Conservation (phyloP, 179 eudicot species). For the Kewa caespitosa region DNA sequence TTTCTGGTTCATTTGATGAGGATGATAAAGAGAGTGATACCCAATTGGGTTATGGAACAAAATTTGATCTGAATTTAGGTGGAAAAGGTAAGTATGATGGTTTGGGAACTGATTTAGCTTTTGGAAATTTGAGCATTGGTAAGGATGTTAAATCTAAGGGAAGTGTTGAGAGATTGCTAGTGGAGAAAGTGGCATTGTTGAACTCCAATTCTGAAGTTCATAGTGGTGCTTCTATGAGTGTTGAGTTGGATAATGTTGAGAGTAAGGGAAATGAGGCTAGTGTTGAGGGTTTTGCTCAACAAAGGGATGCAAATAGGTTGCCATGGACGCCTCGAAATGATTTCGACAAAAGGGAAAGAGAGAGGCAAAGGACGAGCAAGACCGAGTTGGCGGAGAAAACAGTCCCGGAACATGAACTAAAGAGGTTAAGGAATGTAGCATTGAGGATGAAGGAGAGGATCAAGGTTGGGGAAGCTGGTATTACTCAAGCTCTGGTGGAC, state of each 20-base stretch:
- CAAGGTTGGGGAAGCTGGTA: conserved; percentile 76
- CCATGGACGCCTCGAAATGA: conserved; percentile 55
- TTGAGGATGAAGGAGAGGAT: conserved; percentile 88
- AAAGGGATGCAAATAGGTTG: conserved; percentile 28
- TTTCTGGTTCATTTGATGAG: conserved; percentile 16
- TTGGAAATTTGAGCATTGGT: not conserved
- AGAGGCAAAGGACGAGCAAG: conserved; percentile 38
- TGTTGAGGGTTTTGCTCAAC: conserved; percentile 24
- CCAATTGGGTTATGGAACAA: conserved; percentile 1
- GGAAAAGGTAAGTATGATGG: conserved; percentile 3
- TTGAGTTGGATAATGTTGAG: conserved; percentile 8
- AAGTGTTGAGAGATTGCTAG: conserved; percentile 17
- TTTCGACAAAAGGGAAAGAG: conserved; percentile 15
- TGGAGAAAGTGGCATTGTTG: not conserved
- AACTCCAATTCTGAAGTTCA: conserved; percentile 15
- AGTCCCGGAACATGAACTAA: conserved; percentile 70
- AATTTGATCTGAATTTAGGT: not conserved
- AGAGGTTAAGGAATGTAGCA: conserved; percentile 81
- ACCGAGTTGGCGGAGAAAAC: conserved; percentile 59
- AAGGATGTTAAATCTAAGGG: conserved; percentile 20
- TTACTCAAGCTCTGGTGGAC: conserved; percentile 72
- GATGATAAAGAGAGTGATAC: not conserved
- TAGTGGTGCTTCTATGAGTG: conserved; percentile 6
- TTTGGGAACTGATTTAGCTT: not conserved
- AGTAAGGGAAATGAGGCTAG: conserved; percentile 1